These are phyloP conservation scores for Nicotiana tomentosiformis DNA, from an alignment of 257 asterid genomes.

Conservation along the genomic window DNA sequence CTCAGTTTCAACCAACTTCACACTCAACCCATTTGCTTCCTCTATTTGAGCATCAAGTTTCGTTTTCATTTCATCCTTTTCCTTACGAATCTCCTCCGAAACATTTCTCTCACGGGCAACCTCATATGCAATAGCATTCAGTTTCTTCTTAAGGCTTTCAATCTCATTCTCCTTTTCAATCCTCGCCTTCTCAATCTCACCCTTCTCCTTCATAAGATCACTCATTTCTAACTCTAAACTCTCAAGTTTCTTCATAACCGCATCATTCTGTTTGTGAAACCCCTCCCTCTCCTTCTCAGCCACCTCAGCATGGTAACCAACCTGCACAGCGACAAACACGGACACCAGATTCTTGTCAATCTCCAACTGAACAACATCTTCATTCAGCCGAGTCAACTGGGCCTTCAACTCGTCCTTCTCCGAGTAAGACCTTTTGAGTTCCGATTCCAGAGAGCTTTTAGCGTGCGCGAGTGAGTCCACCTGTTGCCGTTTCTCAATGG, in stretches of 20 bases:
- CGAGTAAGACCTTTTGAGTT: slow-evolving; percentile 41
- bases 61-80: slow-evolving; percentile 43
- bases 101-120: slow-evolving; percentile 35
- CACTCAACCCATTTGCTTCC: slow-evolving; percentile 31
- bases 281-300: slow-evolving; percentile 23
- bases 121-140: slow-evolving; percentile 29
- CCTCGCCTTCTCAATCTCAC: slow-evolving; percentile 26
- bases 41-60: slow-evolving; percentile 29
- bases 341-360: slow-evolving; percentile 50
- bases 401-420: slow-evolving; percentile 35
- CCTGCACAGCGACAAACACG: slow-evolving; percentile 42
- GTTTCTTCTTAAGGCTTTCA: slow-evolving; percentile 23
- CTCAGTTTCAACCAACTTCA: slow-evolving; percentile 34
- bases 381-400: slow-evolving; percentile 42
- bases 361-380: slow-evolving; percentile 40
- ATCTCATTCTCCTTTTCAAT: slow-evolving; percentile 37
- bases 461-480: slow-evolving; percentile 47
- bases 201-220: slow-evolving; percentile 29
- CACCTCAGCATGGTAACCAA: slow-evolving; percentile 28
- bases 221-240: slow-evolving; percentile 38
- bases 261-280: slow-evolving; percentile 7
- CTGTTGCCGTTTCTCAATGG: slow-evolving; percentile 58
- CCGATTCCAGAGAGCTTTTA: slow-evolving; percentile 38
- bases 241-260: slow-evolving; percentile 18
- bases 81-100: slow-evolving; percentile 22